These are phyloP conservation scores for Umbelopsis ramanniana DNA, from an alignment of 192 early-diverging fungal genomes.

Conservation along the genomic window DNA sequence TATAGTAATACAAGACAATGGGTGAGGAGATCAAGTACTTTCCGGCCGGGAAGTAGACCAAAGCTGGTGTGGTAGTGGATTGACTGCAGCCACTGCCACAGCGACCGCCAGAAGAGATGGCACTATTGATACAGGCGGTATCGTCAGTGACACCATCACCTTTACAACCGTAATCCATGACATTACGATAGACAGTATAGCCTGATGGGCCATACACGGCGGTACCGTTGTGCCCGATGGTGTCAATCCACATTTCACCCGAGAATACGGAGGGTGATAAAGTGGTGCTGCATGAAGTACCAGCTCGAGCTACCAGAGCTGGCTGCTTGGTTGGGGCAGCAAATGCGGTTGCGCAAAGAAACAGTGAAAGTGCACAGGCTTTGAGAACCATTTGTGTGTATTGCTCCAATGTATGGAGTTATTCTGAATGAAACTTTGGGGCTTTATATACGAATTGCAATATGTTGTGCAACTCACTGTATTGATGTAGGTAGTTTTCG, in stretches of 20 bases:
- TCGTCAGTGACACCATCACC: conserved; percentile 51
- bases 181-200: conserved; percentile 40
- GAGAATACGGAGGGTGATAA: conserved; percentile 2
- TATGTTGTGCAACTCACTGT: background rate
- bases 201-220: background rate
- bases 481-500: background rate
- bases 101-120: conserved; percentile 41
- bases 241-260: conserved; percentile 13
- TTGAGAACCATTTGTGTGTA: background rate
- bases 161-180: conserved; percentile 32
- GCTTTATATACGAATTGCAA: background rate
- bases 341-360: conserved; percentile 7
- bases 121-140: conserved; percentile 45
- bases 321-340: background rate
- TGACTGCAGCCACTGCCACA: conserved; percentile 42
- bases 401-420: too few relatives aligned
- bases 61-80: conserved; percentile 40
- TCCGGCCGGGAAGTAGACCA: conserved; percentile 50
- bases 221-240: conserved; percentile 1
- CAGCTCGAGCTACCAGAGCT: background rate
- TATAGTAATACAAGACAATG: conserved; percentile 47
- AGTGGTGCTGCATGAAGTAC: conserved; percentile 14
- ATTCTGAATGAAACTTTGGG: too few relatives aligned
- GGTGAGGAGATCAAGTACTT: conserved; percentile 41
- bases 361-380: background rate